Base-by-base conservation (phyloP, 176 grass and related monocot genomes). In the Puccinellia tenuiflora region DNA sequence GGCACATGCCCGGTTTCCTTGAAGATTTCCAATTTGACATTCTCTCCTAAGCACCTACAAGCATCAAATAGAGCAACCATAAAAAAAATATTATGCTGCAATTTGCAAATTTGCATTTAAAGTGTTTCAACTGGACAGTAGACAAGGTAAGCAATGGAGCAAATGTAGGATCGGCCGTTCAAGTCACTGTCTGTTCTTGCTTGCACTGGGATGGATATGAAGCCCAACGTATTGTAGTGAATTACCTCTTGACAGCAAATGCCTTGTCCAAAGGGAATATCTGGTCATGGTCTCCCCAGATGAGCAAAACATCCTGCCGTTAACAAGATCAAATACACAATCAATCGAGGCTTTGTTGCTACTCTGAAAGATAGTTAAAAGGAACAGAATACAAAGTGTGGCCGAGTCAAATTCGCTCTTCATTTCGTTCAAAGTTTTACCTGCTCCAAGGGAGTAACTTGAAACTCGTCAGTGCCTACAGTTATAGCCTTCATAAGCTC, bases 181-280 rank as follows among this genome's bases (percentile, higher is more conserved):
- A n/a, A 39, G 65, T 10, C 35, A 33, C 8, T 26, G 14, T 5
- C 20, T 20, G 18, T 31, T 56, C 21, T 46, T 34, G 33, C 33
- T 53, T 25, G 25, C 62, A n/a, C 12, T 21, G 2, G 13, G 37
- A 48, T 20, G 16, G 17, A 5, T 28, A 85, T 28, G 34, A 34
- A 0, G 17, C 12, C 13, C 9, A 48, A 2, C 4, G 18, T 35
- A 5, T 21, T 33, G 20, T 10, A 28, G 13, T 1, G n/a, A 65
- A 38, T 77, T 87, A 91, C 93, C 86, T 91, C 76, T 91, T 86
- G 55, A 91, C 65, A 18, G 83, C 67, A 26, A 87, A 82, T 14
- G 93, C 93, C 84, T 93, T 93, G 0, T 83, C 88, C 80, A 96
- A n/a, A 51, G 88, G 90, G 71, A 93, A 96, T 57, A 93, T 92